phyloP scores from a whole-genome alignment of 148 eudicot genomes.

The Nyssa sinensis region DNA sequence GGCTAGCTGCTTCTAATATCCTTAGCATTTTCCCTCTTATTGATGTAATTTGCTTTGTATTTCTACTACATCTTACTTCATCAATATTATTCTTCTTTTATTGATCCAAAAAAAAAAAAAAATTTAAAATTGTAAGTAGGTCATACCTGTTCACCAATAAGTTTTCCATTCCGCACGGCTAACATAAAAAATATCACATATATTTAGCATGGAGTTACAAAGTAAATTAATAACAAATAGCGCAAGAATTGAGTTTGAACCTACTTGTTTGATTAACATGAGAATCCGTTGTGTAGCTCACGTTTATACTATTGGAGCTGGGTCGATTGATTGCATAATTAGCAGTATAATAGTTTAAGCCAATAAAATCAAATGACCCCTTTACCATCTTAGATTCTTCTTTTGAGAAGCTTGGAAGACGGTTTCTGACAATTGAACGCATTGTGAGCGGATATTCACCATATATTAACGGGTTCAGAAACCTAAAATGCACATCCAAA shows the following conservation, averaged over 20 bases:
- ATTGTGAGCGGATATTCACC: conserved; percentile 26
- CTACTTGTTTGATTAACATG: conserved; percentile 30
- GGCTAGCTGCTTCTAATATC: no score
- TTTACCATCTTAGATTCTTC: conserved; percentile 23
- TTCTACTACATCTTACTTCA: no score
- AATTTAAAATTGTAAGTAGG: no score
- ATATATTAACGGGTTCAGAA: conserved; percentile 27
- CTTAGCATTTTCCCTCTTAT: no score
- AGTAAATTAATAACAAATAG: background rate
- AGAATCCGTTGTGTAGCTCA: conserved; percentile 36
- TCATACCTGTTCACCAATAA: conserved; percentile 52
- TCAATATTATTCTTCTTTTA: background rate
- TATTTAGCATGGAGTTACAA: background rate
- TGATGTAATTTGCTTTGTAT: no score
- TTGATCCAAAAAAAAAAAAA: no score
- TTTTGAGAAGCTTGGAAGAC: conserved; percentile 29
- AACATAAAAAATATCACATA: background rate
- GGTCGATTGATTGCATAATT: conserved; percentile 37
- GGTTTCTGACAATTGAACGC: conserved; percentile 13
- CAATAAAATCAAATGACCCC: conserved; percentile 49
- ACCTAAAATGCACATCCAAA: conserved; percentile 16
- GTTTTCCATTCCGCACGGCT: conserved; percentile 45
- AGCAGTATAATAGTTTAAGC: conserved; percentile 52
- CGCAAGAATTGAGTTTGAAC: conserved; percentile 6
- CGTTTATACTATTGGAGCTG: conserved; percentile 11